phyloP scores from a whole-genome alignment of 352 stramenopile species.

The Pythium phragmitis region DNA sequence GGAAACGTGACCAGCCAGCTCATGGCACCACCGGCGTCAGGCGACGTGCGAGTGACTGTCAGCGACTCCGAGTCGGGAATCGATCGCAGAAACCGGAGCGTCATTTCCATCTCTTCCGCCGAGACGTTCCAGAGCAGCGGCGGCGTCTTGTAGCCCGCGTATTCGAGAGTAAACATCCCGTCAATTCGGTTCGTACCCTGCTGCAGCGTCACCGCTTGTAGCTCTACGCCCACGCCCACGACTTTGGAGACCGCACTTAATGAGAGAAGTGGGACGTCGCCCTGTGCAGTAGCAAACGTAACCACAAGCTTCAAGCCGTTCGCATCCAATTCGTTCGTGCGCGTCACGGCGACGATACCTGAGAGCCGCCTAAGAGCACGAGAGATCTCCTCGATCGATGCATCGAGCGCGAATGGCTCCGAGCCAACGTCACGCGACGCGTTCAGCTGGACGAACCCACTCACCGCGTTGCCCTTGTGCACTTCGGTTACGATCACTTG shows the following conservation, averaged over 20 bases:
- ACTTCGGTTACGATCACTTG: conserved; percentile 21
- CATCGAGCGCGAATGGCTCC: conserved; percentile 26
- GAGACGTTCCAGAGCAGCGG: conserved; percentile 78
- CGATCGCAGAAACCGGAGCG: conserved; percentile 64
- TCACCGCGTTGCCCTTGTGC: conserved; percentile 36
- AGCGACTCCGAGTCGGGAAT: conserved; percentile 59
- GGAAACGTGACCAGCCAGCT: conserved; percentile 62
- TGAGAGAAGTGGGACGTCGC: conserved; percentile 30
- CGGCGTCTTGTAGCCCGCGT: conserved; percentile 49
- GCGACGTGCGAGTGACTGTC: conserved; percentile 38
- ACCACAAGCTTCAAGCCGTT: conserved; percentile 29
- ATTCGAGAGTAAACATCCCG: conserved; percentile 51
- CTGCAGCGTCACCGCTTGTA: conserved; percentile 35
- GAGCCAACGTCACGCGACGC: conserved; percentile 23
- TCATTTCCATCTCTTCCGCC: conserved; percentile 70
- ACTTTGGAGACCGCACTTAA: conserved; percentile 23
- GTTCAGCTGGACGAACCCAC: conserved; percentile 26
- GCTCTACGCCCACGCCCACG: conserved; percentile 25
- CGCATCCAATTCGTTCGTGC: conserved; percentile 11
- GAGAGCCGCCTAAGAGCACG: conserved; percentile 13
- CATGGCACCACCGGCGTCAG: conserved; percentile 35
- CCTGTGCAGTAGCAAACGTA: conserved; percentile 30
- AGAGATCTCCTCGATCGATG: conserved; percentile 19
- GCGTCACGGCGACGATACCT: neutral
- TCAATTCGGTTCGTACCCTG: conserved; percentile 38